These are phyloP conservation scores for Hypoxylon rickii DNA, from an alignment of 495 filamentous ascomycete species.

Conservation along the genomic window DNA sequence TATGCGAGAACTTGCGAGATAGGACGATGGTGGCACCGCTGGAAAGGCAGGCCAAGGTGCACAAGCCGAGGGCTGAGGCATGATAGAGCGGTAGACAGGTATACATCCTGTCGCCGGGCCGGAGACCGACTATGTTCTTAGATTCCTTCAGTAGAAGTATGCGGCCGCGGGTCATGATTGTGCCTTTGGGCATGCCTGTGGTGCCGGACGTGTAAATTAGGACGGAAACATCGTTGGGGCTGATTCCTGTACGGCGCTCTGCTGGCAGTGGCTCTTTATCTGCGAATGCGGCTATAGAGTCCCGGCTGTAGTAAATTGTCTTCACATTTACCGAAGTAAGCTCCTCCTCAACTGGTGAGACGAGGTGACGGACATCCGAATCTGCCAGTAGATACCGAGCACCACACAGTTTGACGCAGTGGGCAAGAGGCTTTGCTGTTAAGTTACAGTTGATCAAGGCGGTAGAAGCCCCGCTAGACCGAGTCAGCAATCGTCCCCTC, in stretches of 20 bases:
- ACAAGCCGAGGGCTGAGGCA: slow-evolving; percentile 65
- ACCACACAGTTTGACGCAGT: slow-evolving; percentile 42
- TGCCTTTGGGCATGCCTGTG: slow-evolving; percentile 58
- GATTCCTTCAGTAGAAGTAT: slow-evolving; percentile 20
- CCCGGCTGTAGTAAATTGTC: slow-evolving; percentile 37
- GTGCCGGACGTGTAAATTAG: slow-evolving; percentile 48
- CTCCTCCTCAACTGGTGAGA: slow-evolving; percentile 37
- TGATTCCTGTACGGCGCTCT: slow-evolving; percentile 15
- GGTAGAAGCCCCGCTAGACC: slow-evolving; percentile 45
- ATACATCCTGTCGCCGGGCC: slow-evolving; percentile 63
- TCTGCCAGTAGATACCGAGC: slow-evolving; percentile 41
- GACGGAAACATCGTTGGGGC: slow-evolving; percentile 4
- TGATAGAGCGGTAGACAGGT: slow-evolving; percentile 82
- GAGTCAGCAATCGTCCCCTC: too few species aligned
- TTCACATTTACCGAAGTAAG: slow-evolving; percentile 28
- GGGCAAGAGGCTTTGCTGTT: slow-evolving; percentile 37
- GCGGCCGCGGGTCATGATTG: slow-evolving; percentile 37
- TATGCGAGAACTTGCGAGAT: slow-evolving; percentile 69
- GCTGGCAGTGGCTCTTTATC: slow-evolving; percentile 29
- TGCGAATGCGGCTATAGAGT: slow-evolving; percentile 12
- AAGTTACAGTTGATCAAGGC: slow-evolving; percentile 52
- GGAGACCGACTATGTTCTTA: slow-evolving; percentile 11
- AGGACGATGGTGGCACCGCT: slow-evolving; percentile 66
- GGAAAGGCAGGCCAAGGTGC: slow-evolving; percentile 54
- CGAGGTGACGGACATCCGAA: slow-evolving; percentile 31